Conservation (phyloP, 2,329 filamentous ascomycete species). For the Seiridium cupressi region DNA sequence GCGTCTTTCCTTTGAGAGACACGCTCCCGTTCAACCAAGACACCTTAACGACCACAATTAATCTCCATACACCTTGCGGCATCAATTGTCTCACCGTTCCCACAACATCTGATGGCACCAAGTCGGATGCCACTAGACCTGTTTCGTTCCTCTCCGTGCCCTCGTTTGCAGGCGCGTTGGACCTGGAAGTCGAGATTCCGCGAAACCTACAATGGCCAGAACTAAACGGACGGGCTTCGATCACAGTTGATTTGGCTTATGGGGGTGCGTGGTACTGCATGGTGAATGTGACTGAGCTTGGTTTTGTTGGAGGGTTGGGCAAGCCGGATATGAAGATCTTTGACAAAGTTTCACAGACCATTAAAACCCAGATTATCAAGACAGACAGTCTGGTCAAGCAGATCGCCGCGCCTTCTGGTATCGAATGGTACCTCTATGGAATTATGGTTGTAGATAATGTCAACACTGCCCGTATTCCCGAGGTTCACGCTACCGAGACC, state of each 20-base stretch:
- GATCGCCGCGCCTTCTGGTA: neutral
- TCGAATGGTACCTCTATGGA: neutral
- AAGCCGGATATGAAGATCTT: neutral
- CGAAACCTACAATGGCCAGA: neutral
- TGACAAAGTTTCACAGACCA: neutral
- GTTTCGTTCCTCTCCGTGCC: neutral
- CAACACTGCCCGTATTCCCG: neutral
- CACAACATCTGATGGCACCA: neutral
- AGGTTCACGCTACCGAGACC: neutral
- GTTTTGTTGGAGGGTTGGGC: neutral
- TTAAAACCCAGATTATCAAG: neutral
- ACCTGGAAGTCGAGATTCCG: neutral
- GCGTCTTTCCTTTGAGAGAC: neutral
- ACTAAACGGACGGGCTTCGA: neutral
- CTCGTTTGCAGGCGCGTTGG: neutral
- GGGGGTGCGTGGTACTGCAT: neutral
- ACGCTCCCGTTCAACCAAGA: neutral
- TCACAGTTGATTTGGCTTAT: neutral
- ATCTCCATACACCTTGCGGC: neutral
- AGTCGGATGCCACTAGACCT: neutral
- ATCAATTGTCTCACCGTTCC: neutral
- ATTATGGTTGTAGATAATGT: neutral
- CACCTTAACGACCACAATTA: neutral
- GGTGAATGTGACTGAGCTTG: neutral
- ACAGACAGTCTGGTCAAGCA: neutral